Conservation (phyloP, 768 basidiomycete species). For the Auriculariales sp. region DNA sequence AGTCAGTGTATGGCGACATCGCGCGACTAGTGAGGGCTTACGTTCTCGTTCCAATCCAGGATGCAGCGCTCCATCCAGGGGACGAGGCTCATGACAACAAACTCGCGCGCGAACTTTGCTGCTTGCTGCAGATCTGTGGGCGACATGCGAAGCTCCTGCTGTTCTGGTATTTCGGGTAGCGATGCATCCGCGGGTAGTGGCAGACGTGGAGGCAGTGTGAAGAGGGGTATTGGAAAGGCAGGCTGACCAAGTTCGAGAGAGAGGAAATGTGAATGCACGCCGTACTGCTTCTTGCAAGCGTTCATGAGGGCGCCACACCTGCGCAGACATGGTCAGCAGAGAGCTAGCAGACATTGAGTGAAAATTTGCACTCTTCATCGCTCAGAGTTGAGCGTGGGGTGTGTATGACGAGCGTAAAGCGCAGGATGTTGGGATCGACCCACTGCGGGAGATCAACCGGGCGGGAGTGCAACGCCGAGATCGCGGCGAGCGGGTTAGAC, state of each 20-base stretch:
- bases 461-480: slow-evolving; percentile 60
- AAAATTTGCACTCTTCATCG: slow-evolving; percentile 56
- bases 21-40: slow-evolving; percentile 15
- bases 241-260: slow-evolving; percentile 27
- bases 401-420: slow-evolving; percentile 68
- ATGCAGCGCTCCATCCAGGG: slow-evolving; percentile 97
- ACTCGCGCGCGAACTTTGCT: slow-evolving; percentile 71
- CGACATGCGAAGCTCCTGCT: slow-evolving; percentile 33
- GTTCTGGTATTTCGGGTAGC: slow-evolving; percentile 48
- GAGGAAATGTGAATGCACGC: slow-evolving; percentile 62
- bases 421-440: slow-evolving; percentile 60
- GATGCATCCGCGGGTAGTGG: slow-evolving; percentile 53
- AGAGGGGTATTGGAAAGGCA: slow-evolving; percentile 17
- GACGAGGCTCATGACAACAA: slow-evolving; percentile 75
- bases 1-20: neutral
- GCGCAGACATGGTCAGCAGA: slow-evolving; percentile 1
- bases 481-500: slow-evolving; percentile 66
- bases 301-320: slow-evolving; percentile 72
- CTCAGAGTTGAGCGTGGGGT: slow-evolving; percentile 53
- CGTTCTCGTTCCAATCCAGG: slow-evolving; percentile 84
- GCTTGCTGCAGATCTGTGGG: slow-evolving; percentile 64
- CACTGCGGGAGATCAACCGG: slow-evolving; percentile 57
- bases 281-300: slow-evolving; percentile 78
- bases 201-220: slow-evolving; percentile 36
- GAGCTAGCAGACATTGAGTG: slow-evolving; percentile 4